These are phyloP conservation scores for Trichosanthes cucumerina DNA, from an alignment of 306 rosid species.

Conservation along the genomic window DNA sequence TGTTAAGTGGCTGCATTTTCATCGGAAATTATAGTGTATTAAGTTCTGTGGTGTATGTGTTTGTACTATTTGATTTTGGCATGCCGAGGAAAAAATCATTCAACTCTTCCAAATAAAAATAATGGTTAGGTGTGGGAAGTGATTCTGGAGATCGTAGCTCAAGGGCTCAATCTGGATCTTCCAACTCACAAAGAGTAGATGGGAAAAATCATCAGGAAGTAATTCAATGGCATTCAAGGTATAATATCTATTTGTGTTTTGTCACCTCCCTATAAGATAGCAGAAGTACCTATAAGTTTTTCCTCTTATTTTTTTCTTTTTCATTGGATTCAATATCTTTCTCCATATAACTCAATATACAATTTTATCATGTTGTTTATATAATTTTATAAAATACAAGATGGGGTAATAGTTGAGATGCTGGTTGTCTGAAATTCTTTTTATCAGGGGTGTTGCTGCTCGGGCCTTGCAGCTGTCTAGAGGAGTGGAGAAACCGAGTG, in stretches of 20 bases:
- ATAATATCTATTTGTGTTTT: constrained; percentile 1
- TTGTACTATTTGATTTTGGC: neutral
- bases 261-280: neutral
- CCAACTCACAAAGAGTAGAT: constrained; percentile 64
- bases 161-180: constrained; percentile 48
- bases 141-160: constrained; percentile 59
- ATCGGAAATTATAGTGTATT: neutral
- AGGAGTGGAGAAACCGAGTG: constrained; percentile 99
- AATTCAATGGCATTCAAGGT: constrained; percentile 95
- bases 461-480: constrained; percentile 91
- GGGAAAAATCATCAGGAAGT: constrained; percentile 56
- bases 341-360: neutral
- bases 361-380: neutral
- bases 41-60: neutral
- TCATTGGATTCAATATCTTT: neutral
- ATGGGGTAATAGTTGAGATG: neutral
- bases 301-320: neutral
- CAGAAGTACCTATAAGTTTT: neutral
- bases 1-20: neutral
- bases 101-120: neutral
- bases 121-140: constrained; percentile 35
- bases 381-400: neutral
- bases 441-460: constrained; percentile 89
- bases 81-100: neutral
- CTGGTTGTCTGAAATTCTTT: neutral